Percentiles rank a stretch among this genome's conserved stretches.
These are phyloP conservation scores for Marasmius fiardii DNA, from an alignment of 1,284 basidiomycete species.

Conservation along the genomic window DNA sequence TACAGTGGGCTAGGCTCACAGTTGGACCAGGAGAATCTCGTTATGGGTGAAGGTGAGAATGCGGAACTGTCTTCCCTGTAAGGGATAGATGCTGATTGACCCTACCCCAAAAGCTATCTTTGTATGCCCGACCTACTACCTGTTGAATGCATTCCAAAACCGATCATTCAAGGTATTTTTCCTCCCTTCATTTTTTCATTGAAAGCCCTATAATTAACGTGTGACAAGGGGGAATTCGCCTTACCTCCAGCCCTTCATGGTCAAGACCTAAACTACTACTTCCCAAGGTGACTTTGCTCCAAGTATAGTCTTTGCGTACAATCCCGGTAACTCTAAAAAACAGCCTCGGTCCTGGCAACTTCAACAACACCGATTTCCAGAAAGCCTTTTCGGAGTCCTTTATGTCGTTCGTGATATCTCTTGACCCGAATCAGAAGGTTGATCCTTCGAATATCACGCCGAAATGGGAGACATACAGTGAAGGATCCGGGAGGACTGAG, in stretches of 20 bases:
- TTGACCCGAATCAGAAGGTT: too few species aligned
- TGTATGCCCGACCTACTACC: slow-evolving; percentile 18
- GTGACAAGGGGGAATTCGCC: slow-evolving; percentile 20
- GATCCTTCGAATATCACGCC: too few species aligned
- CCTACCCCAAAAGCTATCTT: slow-evolving; percentile 18
- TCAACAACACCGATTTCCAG: too few species aligned
- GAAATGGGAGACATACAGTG: too few species aligned
- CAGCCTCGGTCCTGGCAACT: too few species aligned
- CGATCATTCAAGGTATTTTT: slow-evolving; percentile 10
- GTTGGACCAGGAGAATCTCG: slow-evolving; percentile 21
- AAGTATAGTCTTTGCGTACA: too few species aligned
- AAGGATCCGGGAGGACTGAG: too few species aligned
- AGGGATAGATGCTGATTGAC: neutral
- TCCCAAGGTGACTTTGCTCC: slow-evolving; percentile 11
- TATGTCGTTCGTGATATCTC: too few species aligned
- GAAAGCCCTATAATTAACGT: neutral
- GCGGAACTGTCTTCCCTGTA: neutral
- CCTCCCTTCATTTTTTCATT: neutral
- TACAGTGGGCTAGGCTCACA: slow-evolving; percentile 18
- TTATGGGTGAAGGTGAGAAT: slow-evolving; percentile 11
- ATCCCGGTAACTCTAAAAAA: too few species aligned
- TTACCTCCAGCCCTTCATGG: slow-evolving; percentile 21
- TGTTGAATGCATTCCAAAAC: slow-evolving; percentile 12
- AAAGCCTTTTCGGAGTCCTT: too few species aligned
- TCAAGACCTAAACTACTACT: slow-evolving; percentile 20